These are phyloP conservation scores for Arabis hirsuta DNA, from an alignment of 345 rosid species.

Conservation along the genomic window DNA sequence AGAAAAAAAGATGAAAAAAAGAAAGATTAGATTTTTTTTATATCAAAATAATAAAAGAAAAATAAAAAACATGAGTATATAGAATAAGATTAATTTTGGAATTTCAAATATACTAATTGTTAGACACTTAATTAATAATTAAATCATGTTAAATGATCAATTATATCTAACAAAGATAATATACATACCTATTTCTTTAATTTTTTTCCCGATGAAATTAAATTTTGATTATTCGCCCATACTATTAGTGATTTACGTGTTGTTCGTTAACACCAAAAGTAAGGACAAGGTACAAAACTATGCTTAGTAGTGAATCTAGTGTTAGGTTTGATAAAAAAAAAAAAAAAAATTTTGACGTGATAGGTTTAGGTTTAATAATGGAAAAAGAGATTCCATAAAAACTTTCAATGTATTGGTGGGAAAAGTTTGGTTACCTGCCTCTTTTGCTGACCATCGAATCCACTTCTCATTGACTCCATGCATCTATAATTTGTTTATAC, in stretches of 20 bases:
- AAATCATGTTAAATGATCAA: no score
- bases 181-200: not conserved
- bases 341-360: no score
- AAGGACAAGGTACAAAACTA: not conserved
- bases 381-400: constrained; percentile 35
- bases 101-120: no score
- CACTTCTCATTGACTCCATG: constrained; percentile 44
- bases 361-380: constrained; percentile 29
- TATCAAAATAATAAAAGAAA: no score
- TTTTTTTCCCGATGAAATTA: not conserved
- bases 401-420: constrained; percentile 29
- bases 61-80: no score
- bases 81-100: no score
- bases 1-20: no score
- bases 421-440: constrained; percentile 40
- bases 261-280: constrained; percentile 4
- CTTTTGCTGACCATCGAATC: constrained; percentile 47
- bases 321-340: no score
- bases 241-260: constrained; percentile 8
- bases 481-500: constrained; percentile 25
- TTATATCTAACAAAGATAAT: no score
- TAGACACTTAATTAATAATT: no score
- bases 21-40: no score
- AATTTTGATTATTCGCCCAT: not conserved
- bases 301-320: no score